Conservation (phyloP, 148 eudicot genomes). For the Fagopyrum tataricum region DNA sequence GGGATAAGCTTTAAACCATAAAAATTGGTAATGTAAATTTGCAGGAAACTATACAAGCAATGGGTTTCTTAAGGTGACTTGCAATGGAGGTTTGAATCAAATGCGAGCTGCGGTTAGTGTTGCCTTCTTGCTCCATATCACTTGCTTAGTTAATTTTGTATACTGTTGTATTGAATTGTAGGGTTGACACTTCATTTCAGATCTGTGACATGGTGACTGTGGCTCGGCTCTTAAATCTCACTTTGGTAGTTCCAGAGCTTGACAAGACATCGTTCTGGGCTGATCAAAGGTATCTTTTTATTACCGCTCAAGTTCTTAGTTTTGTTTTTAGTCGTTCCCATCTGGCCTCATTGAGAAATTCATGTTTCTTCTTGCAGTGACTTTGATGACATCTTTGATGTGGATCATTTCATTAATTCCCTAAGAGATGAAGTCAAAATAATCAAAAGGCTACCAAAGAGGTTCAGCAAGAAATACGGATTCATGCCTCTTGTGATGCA, state of each 20-base stretch:
- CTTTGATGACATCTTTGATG: conserved; percentile 88
- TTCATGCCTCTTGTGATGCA: conserved; percentile 39
- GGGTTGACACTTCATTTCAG: conserved; percentile 34
- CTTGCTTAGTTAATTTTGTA: background rate
- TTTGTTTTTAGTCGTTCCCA: background rate
- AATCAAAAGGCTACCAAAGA: conserved; percentile 71
- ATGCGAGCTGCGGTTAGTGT: conserved; percentile 87
- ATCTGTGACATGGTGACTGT: conserved; percentile 93
- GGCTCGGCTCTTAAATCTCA: conserved; percentile 84
- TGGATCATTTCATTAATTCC: conserved; percentile 82
- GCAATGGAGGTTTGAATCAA: conserved; percentile 96
- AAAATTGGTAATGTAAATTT: conserved; percentile 12
- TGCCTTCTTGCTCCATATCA: background rate
- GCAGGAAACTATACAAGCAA: conserved; percentile 83
- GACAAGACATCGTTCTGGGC: conserved; percentile 99
- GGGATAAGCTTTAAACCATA: background rate
- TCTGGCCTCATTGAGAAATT: background rate
- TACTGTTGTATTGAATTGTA: conserved; percentile 22
- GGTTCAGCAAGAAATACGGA: conserved; percentile 41
- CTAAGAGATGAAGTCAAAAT: conserved; percentile 78
- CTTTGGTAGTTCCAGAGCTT: conserved; percentile 90
- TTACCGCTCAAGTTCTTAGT: background rate
- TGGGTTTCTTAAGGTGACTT: conserved; percentile 72
- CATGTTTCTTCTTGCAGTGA: conserved; percentile 39
- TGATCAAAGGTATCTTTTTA: conserved; percentile 65